phyloP scores from a whole-genome alignment of 2,329 filamentous ascomycete species.

The Ilyonectria sp. region DNA sequence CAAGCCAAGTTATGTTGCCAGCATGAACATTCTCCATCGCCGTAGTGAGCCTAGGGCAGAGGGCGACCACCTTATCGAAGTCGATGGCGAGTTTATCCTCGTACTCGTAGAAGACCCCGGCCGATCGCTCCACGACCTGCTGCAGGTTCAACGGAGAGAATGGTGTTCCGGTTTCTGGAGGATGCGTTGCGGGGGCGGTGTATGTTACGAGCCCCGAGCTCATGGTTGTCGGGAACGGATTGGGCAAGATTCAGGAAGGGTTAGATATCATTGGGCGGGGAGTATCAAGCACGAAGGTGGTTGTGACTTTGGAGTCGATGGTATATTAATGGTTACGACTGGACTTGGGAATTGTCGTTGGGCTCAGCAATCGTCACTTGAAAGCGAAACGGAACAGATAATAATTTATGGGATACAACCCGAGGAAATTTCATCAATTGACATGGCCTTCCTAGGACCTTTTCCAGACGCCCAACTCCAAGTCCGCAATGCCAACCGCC shows the following conservation, averaged over 20 bases:
- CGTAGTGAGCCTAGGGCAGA: too few relatives aligned
- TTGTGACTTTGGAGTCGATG: slow-evolving; percentile 22
- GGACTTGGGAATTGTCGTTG: not conserved
- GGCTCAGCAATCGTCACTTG: slow-evolving; percentile 13
- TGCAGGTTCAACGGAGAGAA: slow-evolving; percentile 23
- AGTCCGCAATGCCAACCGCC: slow-evolving; percentile 35
- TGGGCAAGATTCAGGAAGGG: slow-evolving; percentile 24
- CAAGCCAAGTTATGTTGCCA: too few relatives aligned
- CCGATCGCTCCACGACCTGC: not conserved
- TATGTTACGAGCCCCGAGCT: slow-evolving; percentile 15
- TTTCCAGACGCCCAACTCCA: slow-evolving; percentile 53
- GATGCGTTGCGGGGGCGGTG: slow-evolving; percentile 6
- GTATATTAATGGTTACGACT: not conserved
- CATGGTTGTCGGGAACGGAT: slow-evolving; percentile 22
- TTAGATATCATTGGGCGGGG: slow-evolving; percentile 15
- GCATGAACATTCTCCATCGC: too few relatives aligned
- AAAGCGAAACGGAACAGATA: slow-evolving; percentile 16
- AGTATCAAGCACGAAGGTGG: slow-evolving; percentile 24
- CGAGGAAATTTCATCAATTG: slow-evolving; percentile 46
- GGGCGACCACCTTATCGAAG: too few relatives aligned
- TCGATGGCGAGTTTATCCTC: too few relatives aligned
- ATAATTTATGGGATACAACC: slow-evolving; percentile 23
- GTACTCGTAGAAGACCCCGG: not conserved
- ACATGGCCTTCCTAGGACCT: slow-evolving; percentile 45
- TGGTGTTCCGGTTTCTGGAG: slow-evolving; percentile 26